These are phyloP conservation scores for Aureobasidium sp. DNA, from an alignment of 2,329 filamentous ascomycete genomes.

Conservation along the genomic window DNA sequence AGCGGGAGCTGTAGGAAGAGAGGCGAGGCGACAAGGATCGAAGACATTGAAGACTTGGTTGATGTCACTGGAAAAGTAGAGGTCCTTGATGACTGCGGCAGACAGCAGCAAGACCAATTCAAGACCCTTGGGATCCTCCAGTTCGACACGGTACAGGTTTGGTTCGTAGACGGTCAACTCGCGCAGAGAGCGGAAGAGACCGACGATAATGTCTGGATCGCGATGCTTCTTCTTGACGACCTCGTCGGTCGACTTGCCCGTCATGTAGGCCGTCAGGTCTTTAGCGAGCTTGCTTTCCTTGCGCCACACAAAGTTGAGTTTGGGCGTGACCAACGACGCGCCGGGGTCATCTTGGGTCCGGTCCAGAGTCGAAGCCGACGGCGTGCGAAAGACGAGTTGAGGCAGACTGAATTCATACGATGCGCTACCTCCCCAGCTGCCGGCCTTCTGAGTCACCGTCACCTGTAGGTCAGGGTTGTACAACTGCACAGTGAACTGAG, in stretches of 20 bases:
- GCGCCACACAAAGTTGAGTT: slow-evolving; percentile 80
- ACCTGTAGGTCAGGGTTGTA: slow-evolving; percentile 91
- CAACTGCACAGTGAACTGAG: slow-evolving; percentile 72
- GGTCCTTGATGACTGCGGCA: slow-evolving; percentile 51
- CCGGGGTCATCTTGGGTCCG: slow-evolving; percentile 56
- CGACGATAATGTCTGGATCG: slow-evolving; percentile 93
- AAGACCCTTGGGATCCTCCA: slow-evolving; percentile 88
- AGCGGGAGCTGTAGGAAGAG: slow-evolving; percentile 14
- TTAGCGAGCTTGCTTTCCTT: slow-evolving; percentile 77
- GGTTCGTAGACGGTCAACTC: slow-evolving; percentile 89
- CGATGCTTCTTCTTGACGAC: slow-evolving; percentile 67
- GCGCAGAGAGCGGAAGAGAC: slow-evolving; percentile 66
- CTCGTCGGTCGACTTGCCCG: slow-evolving; percentile 59
- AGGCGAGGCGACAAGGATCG: slow-evolving; percentile 31
- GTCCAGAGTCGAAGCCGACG: slow-evolving; percentile 71
- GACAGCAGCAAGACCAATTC: slow-evolving; percentile 67
- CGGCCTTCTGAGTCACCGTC: slow-evolving; percentile 58
- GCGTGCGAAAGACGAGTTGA: slow-evolving; percentile 70
- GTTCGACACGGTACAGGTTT: slow-evolving; percentile 79
- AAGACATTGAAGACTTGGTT: slow-evolving; percentile 71
- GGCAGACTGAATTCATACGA: slow-evolving; percentile 92
- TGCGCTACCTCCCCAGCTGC: slow-evolving; percentile 70
- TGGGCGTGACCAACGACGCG: slow-evolving; percentile 48
- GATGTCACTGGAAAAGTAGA: slow-evolving; percentile 51
- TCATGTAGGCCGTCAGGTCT: slow-evolving; percentile 82